Conservation (phyloP, 441 rosid genomes). For the Capsella rubella region DNA sequence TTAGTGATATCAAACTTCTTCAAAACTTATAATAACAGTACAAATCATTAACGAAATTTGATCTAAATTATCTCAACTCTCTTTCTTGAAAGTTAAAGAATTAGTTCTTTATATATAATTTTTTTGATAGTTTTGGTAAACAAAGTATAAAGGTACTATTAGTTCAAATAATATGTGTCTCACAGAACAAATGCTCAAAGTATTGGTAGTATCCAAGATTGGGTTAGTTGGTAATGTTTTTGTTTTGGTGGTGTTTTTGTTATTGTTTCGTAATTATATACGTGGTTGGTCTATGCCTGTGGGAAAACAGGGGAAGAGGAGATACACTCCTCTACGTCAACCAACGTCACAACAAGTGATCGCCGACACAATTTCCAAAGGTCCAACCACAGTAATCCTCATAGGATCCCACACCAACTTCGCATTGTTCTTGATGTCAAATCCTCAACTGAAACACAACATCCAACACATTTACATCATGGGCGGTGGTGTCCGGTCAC, state of each 20-base stretch:
- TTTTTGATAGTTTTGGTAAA: not conserved
- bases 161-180: no score
- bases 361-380: constrained; percentile 64
- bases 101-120: not conserved
- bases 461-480: constrained; percentile 75
- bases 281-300: constrained; percentile 12
- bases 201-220: no score
- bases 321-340: constrained; percentile 74
- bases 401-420: constrained; percentile 82
- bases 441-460: constrained; percentile 77
- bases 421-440: constrained; percentile 75
- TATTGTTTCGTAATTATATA: not conserved
- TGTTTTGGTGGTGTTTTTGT: no score
- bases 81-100: not conserved
- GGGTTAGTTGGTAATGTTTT: not conserved
- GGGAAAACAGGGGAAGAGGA: constrained; percentile 71
- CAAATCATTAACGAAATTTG: not conserved
- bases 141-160: no score
- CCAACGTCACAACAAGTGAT: constrained; percentile 82
- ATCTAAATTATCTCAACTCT: not conserved
- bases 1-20: no score
- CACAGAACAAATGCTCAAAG: no score
- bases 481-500: constrained; percentile 84
- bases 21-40: not conserved
- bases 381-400: constrained; percentile 64